These are phyloP conservation scores for Eucalyptus grandis DNA, from an alignment of 345 rosid species.

Conservation along the genomic window DNA sequence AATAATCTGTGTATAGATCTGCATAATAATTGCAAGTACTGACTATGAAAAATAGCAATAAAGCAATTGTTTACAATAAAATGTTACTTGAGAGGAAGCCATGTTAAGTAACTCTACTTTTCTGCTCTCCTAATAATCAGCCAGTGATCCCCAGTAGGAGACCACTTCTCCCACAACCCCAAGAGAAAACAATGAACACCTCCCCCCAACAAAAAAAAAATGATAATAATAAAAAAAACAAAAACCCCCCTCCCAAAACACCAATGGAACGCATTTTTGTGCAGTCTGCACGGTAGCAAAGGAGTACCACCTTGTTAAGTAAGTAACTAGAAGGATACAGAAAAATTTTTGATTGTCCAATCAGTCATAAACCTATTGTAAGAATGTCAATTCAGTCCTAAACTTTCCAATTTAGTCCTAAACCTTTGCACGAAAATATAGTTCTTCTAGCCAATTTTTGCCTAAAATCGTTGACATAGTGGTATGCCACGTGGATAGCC, in stretches of 20 bases:
- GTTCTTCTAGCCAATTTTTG: not conserved
- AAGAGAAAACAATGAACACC: not conserved
- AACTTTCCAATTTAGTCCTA: not conserved
- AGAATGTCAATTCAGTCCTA: not conserved
- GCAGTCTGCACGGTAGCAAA: not conserved
- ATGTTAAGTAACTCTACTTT: not conserved
- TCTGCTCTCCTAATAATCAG: not conserved
- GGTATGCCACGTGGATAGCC: not conserved
- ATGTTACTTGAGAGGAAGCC: not conserved
- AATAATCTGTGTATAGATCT: constrained; percentile 13
- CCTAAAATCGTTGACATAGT: not conserved
- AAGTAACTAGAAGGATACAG: not conserved
- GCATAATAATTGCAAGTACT: not conserved
- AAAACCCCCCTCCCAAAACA: not conserved
- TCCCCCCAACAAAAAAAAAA: no score
- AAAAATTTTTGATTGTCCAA: not conserved
- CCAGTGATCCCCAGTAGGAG: not conserved
- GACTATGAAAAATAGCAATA: not conserved
- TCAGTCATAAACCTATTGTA: not conserved
- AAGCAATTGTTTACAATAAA: not conserved
- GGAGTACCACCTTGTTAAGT: not conserved
- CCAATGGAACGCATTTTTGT: not conserved
- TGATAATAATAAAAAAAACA: not conserved
- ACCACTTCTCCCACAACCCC: not conserved
- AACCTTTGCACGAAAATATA: not conserved